phyloP scores from a whole-genome alignment of 192 early-diverging fungal species.

The Podila verticillata region DNA sequence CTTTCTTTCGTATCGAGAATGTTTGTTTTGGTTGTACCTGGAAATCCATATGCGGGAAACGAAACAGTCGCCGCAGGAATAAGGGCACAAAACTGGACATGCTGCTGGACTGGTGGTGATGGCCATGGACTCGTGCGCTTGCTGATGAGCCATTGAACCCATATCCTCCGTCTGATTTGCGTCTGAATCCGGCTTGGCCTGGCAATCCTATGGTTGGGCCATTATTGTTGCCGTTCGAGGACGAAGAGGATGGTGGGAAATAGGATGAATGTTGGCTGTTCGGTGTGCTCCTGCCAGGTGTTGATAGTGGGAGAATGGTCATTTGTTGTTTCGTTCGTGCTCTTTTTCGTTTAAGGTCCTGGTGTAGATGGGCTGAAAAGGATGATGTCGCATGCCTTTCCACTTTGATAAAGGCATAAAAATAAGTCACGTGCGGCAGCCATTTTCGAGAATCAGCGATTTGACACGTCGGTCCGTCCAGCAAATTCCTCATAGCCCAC shows the following conservation, averaged over 20 bases:
- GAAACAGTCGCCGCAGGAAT: constrained; percentile 61
- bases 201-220: constrained; percentile 44
- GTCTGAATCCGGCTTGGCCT: constrained; percentile 8
- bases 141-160: constrained; percentile 14
- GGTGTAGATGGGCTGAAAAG: not conserved
- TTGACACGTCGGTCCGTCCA: too few species aligned
- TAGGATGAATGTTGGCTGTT: constrained; percentile 24
- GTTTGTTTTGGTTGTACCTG: constrained; percentile 47
- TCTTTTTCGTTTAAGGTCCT: not conserved
- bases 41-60: constrained; percentile 86
- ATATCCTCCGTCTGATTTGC: constrained; percentile 27
- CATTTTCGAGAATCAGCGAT: too few species aligned
- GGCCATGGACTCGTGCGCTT: constrained; percentile 3
- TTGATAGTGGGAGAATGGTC: constrained; percentile 44
- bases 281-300: constrained; percentile 46
- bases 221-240: not conserved
- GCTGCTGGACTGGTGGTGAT: constrained; percentile 4
- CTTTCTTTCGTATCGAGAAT: too few species aligned
- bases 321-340: constrained; percentile 1
- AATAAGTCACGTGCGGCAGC: too few species aligned
- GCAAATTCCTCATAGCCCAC: too few species aligned
- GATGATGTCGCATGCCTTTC: too few species aligned
- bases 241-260: constrained; percentile 12
- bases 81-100: constrained; percentile 57
- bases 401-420: too few species aligned